phyloP scores from a whole-genome alignment of 202 grass and related monocot genomes.

The Musa balbisiana region DNA sequence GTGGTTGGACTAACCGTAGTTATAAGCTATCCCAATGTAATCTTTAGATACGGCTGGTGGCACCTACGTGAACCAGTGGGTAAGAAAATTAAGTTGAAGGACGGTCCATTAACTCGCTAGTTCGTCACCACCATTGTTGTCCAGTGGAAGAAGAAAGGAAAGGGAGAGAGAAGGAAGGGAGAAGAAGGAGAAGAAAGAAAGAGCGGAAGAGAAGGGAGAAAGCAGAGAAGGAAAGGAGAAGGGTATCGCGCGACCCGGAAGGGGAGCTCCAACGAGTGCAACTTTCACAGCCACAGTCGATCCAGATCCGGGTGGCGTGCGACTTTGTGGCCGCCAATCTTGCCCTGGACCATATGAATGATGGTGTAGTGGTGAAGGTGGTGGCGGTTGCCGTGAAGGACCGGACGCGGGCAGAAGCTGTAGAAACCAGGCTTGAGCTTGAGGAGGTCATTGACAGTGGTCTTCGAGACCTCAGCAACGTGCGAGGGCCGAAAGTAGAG shows the following conservation, averaged over 20 bases:
- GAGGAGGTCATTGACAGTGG: slow-evolving; percentile 19
- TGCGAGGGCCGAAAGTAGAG: slow-evolving; percentile 63
- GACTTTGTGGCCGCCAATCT: slow-evolving; percentile 40
- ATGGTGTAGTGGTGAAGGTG: slow-evolving; percentile 48
- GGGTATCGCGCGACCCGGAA: slow-evolving; percentile 33
- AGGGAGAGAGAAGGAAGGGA: no score
- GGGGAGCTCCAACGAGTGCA: slow-evolving; percentile 51
- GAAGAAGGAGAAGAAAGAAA: no score
- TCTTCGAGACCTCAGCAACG: slow-evolving; percentile 27
- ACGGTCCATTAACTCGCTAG: no score
- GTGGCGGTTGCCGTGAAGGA: background rate
- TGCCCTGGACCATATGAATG: slow-evolving; percentile 61
- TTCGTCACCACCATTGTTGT: no score
- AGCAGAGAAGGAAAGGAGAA: background rate
- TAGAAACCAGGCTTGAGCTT: slow-evolving; percentile 27
- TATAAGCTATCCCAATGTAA: no score
- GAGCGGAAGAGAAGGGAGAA: no score
- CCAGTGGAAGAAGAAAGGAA: no score
- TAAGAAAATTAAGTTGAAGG: background rate
- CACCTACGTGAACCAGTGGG: background rate
- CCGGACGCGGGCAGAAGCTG: slow-evolving; percentile 8
- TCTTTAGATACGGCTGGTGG: background rate
- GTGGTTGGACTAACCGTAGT: no score
- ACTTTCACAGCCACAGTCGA: slow-evolving; percentile 84
- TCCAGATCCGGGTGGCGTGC: slow-evolving; percentile 57